Evolutionary conservation across 116 monocot genomes (phyloP).

Genomic region (Iris pallida): DNA sequence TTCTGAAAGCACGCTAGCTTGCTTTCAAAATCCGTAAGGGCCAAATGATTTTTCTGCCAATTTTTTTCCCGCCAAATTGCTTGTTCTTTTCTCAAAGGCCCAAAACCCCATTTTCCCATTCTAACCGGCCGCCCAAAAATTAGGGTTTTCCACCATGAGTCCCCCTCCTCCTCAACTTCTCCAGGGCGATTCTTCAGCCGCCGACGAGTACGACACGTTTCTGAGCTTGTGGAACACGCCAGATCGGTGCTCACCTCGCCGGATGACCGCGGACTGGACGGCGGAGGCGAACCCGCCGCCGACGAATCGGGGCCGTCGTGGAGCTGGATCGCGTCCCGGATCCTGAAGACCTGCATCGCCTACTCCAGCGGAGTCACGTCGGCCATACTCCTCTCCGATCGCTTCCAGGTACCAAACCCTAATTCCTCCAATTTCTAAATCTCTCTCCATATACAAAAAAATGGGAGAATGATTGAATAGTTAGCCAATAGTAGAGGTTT

Average conservation of each 20-base stretch:
- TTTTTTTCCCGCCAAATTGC: not conserved
- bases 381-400: slow-evolving; percentile 87
- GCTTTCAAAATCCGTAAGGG: too few relatives aligned
- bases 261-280: slow-evolving; percentile 5
- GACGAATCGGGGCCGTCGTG: slow-evolving; percentile 40
- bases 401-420: slow-evolving; percentile 57
- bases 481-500: too few relatives aligned
- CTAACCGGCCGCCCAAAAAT: not conserved
- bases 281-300: slow-evolving; percentile 4
- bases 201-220: slow-evolving; percentile 45
- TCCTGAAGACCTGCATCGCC: slow-evolving; percentile 66
- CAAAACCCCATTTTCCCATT: not conserved
- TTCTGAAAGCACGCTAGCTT: too few relatives aligned
- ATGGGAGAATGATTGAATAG: too few relatives aligned
- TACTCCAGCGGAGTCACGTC: slow-evolving; percentile 90
- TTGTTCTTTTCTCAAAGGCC: not conserved
- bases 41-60: too few relatives aligned
- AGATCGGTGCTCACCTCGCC: slow-evolving; percentile 40
- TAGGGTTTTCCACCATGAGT: not conserved
- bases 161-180: not conserved
- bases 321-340: slow-evolving; percentile 75
- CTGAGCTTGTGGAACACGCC: slow-evolving; percentile 70
- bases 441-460: too few relatives aligned
- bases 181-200: not conserved
- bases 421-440: not conserved